These are phyloP conservation scores for Scutellaria galericulata DNA, from an alignment of 257 asterid species.

Conservation along the genomic window DNA sequence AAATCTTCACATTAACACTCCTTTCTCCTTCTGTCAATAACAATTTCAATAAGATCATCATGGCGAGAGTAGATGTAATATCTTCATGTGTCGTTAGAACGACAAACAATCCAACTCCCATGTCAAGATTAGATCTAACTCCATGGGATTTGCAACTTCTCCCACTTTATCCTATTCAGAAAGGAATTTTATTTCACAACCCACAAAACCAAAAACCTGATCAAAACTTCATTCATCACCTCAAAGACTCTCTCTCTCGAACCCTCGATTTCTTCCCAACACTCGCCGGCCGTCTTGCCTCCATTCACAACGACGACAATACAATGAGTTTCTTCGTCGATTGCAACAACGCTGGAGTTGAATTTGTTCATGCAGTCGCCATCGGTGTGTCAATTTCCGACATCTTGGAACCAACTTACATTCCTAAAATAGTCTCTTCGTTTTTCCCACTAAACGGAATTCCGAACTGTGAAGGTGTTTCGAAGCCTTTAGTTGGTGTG, in stretches of 20 bases:
- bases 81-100: slow-evolving; percentile 24
- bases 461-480: slow-evolving; percentile 34
- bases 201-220: slow-evolving; percentile 2
- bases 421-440: slow-evolving; percentile 32
- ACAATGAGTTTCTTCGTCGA: slow-evolving; percentile 21
- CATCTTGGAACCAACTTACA: slow-evolving; percentile 12
- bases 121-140: slow-evolving; percentile 30
- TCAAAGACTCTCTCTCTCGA: slow-evolving; percentile 36
- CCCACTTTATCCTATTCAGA: slow-evolving; percentile 22
- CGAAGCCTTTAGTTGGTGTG: slow-evolving; percentile 47
- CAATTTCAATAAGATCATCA: not conserved
- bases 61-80: slow-evolving; percentile 4
- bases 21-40: too few species aligned
- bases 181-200: slow-evolving; percentile 29
- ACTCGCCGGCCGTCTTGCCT: slow-evolving; percentile 43
- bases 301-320: not conserved
- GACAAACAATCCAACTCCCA: not conserved
- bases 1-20: too few species aligned
- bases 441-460: slow-evolving; percentile 39
- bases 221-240: slow-evolving; percentile 29
- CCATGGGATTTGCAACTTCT: slow-evolving; percentile 35
- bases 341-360: slow-evolving; percentile 45
- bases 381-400: slow-evolving; percentile 25
- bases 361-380: slow-evolving; percentile 37
- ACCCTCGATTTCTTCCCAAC: slow-evolving; percentile 44